Percentiles rank a stretch among this genome's conserved stretches.
Conservation (phyloP, 2,329 filamentous ascomycete genomes). For the Xylaria sp. region DNA sequence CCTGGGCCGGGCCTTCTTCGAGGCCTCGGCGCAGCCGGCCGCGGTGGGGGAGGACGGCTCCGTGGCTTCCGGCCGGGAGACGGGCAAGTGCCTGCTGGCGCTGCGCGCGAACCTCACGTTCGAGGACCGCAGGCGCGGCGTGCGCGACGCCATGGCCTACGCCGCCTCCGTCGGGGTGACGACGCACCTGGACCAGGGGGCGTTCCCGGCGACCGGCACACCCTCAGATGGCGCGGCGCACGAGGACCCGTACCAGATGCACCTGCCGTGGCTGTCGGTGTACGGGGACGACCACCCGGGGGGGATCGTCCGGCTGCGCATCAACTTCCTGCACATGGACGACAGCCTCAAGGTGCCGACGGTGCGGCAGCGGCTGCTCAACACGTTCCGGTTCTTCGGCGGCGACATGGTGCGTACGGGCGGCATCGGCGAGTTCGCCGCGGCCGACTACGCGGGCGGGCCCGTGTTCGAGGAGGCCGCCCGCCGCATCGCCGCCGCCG, state of each 20-base stretch:
- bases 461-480: slow-evolving; percentile 32
- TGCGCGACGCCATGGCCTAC: slow-evolving; percentile 33
- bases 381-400: slow-evolving; percentile 35
- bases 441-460: slow-evolving; percentile 31
- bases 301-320: slow-evolving; percentile 29
- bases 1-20: slow-evolving; percentile 29
- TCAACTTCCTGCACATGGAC: slow-evolving; percentile 36
- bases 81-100: slow-evolving; percentile 30
- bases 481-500: slow-evolving; percentile 24
- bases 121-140: slow-evolving; percentile 28
- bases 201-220: slow-evolving; percentile 30
- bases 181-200: slow-evolving; percentile 36
- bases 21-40: slow-evolving; percentile 11
- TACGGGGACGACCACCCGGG: slow-evolving; percentile 23
- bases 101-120: slow-evolving; percentile 28
- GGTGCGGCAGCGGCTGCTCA: slow-evolving; percentile 28
- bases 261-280: slow-evolving; percentile 32
- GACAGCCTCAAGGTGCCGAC: slow-evolving; percentile 16
- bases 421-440: slow-evolving; percentile 34
- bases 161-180: slow-evolving; percentile 33
- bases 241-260: slow-evolving; percentile 33
- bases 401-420: slow-evolving; percentile 34
- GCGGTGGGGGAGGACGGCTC: slow-evolving; percentile 23
- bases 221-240: slow-evolving; percentile 30
- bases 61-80: slow-evolving; percentile 28